Conservation (phyloP, 495 filamentous ascomycete genomes). For the Zalerion maritima region DNA sequence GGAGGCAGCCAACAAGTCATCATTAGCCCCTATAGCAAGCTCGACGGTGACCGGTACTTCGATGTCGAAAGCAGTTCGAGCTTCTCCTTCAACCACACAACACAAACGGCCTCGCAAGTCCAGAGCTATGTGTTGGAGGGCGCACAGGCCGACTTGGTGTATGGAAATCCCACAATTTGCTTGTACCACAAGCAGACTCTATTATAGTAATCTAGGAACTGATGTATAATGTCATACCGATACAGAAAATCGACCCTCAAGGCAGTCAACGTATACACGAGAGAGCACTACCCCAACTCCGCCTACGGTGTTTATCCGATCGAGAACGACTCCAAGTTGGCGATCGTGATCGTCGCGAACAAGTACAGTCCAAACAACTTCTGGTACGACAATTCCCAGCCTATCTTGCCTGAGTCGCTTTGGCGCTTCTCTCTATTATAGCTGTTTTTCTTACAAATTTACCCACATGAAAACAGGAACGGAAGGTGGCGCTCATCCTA, state of each 20-base stretch:
- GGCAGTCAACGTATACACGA: conserved; percentile 57
- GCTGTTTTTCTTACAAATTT: conserved; percentile 1
- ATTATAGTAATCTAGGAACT: conserved; percentile 2
- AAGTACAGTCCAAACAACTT: conserved; percentile 97
- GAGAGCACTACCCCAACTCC: conserved; percentile 78
- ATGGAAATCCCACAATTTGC: conserved; percentile 10
- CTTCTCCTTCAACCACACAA: conserved; percentile 73
- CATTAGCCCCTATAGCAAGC: conserved; percentile 68
- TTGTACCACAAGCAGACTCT: not conserved
- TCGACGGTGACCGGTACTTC: conserved; percentile 71
- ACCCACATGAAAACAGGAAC: conserved; percentile 43
- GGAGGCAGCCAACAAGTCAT: conserved; percentile 75
- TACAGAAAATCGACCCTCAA: conserved; percentile 67
- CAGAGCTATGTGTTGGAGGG: conserved; percentile 76
- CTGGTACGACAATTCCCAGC: conserved; percentile 54
- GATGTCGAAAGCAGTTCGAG: conserved; percentile 75
- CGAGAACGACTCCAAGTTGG: conserved; percentile 58
- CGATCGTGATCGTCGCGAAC: conserved; percentile 76
- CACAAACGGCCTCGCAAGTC: conserved; percentile 38
- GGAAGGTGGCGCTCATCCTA: conserved; percentile 90
- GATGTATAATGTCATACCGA: conserved; percentile 1
- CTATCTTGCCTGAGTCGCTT: not conserved
- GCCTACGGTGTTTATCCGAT: conserved; percentile 70
- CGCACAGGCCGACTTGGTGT: conserved; percentile 67
- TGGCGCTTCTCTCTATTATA: conserved; percentile 1